Base-by-base conservation (phyloP, 2,329 filamentous ascomycete species). In the Hypocreales sp. region DNA sequence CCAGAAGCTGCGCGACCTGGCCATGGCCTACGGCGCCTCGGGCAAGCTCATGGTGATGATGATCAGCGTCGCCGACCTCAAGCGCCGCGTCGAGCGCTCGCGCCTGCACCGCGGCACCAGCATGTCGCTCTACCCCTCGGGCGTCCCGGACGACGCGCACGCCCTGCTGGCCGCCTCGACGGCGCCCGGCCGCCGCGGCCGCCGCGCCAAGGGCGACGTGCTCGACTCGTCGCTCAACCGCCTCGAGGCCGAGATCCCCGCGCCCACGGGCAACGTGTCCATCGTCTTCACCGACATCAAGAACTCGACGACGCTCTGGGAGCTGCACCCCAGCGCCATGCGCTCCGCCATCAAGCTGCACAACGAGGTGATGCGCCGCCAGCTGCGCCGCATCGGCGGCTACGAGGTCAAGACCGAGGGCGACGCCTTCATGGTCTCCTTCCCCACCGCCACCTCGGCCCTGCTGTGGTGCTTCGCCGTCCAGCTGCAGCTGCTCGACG, bases 331-430 rank as follows among this genome's bases (percentile, higher is more conserved):
- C 1, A 79, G 79, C 34, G 86, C 90, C 13, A 98, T 98, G 90
- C 72, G 87, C 42, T 87, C 86, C 10, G 86, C 86, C 12, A 98
- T 98, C 55, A 92, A 87, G 53, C 76, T 93, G 40, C 90, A 98
- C 63, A 98, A 98, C 51, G 84, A 93, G 43, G 72, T 94, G 24
- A 92, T 98, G 78, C 79, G 90, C 39, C 72, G 90, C 30, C 87
- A 95, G 48, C 61, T 98, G 40, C 76, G 90, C 27, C 78, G 86
- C 36, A 92, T 94, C 41, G 90, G 90, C 45, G 90, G 90, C 1
- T 98, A 94, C 46, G 90, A 98, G 56, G 90, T 98, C 52, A 98
- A 98, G 64, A 98, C 90, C 12, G 90, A 98, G 81, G 90, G 90
- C 40, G 90, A 98, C 55, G 90, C 90, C 7, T 98, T 98, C 46